Evolutionary conservation across 352 stramenopile genomes (phyloP), one percentile per base, ranked within the genome.

Genomic region (Phytophthora capsici): DNA sequence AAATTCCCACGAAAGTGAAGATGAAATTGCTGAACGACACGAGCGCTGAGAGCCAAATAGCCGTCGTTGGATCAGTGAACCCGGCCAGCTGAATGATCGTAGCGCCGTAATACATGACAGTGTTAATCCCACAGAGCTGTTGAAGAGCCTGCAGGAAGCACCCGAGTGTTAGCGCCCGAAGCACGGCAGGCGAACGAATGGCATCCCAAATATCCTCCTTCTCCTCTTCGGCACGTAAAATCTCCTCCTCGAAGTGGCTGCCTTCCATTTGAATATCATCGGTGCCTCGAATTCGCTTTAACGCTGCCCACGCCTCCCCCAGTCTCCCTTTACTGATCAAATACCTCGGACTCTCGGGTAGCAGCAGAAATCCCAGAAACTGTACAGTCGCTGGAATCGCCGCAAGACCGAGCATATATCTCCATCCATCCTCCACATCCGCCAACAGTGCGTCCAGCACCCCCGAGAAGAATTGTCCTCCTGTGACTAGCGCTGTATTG

Each of bases 61-160:
- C 88, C 6, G 82, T 92, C 6, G 80, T 68, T 36, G 76, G 65
- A 30, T 93, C 72, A 14, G 73, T 77, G 46, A 96, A 96, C 4
- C 86, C 88, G 4, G 88, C 88, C 46, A 94, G 73, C 57, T 91
- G 84, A 57, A 96, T 87, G 51, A 96, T 92, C 1, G 76, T 90
- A 16, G 83, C 86, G 23, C 86, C 85, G 53, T 93, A 95, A 59
- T 94, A 96, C 86, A 96, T 95, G 59, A 93, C 86, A 1, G 84
- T 95, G 60, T 95, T 95, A 69, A 95, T 94, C n/a, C 86, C 84
- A 30, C 81, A 93, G 56, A 94, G 67, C 53, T 94, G 86, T 60
- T 68, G 59, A 48, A 73, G 59, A 51, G 56, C 62, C 26, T 75
- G 64, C n/a, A 72, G 26, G 28, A 78, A 70, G 32, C 86, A 94